phyloP scores from a whole-genome alignment of 139 green algal species.

The Auxenochlorella pyrenoidosa region DNA sequence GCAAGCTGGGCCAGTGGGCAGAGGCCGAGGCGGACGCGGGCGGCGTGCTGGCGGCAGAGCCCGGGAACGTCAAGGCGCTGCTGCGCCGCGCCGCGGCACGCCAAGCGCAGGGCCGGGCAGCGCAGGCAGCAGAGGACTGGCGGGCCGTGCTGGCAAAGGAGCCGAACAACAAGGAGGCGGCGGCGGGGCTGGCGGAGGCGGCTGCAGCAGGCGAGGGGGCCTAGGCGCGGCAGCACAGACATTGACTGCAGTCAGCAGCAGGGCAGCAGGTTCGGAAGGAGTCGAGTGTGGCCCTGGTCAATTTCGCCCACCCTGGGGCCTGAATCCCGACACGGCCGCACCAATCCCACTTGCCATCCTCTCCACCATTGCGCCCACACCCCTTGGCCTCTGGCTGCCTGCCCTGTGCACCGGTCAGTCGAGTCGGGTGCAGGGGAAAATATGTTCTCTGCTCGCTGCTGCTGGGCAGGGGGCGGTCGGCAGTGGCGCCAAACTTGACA shows the following conservation, averaged over 20 bases:
- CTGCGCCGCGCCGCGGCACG: slow-evolving; percentile 66
- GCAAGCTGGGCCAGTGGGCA: slow-evolving; percentile 68
- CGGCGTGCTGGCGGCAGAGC: slow-evolving; percentile 61
- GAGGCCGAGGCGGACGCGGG: slow-evolving; percentile 68
- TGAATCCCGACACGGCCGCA: too few relatives aligned
- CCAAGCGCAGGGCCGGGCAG: slow-evolving; percentile 34
- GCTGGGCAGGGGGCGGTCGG: too few relatives aligned
- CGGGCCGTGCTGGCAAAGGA: slow-evolving; percentile 53
- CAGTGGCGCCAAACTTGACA: too few relatives aligned
- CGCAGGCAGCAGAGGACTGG: slow-evolving; percentile 52
- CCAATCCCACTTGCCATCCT: too few relatives aligned
- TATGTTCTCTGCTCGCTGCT: too few relatives aligned
- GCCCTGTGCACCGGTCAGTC: too few relatives aligned
- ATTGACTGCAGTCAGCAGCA: not conserved
- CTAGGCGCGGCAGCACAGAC: not conserved
- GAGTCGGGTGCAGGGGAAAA: too few relatives aligned
- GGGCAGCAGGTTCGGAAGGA: not conserved
- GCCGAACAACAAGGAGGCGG: slow-evolving; percentile 69
- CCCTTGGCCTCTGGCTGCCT: too few relatives aligned
- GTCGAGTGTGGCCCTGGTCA: too few relatives aligned
- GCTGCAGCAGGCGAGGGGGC: not conserved
- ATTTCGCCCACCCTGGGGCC: too few relatives aligned
- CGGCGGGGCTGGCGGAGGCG: slow-evolving; percentile 32
- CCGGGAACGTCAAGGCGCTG: slow-evolving; percentile 81
- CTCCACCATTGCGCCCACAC: too few relatives aligned